These are phyloP conservation scores for Nicotiana paniculata DNA, from an alignment of 257 asterid species.

Conservation along the genomic window DNA sequence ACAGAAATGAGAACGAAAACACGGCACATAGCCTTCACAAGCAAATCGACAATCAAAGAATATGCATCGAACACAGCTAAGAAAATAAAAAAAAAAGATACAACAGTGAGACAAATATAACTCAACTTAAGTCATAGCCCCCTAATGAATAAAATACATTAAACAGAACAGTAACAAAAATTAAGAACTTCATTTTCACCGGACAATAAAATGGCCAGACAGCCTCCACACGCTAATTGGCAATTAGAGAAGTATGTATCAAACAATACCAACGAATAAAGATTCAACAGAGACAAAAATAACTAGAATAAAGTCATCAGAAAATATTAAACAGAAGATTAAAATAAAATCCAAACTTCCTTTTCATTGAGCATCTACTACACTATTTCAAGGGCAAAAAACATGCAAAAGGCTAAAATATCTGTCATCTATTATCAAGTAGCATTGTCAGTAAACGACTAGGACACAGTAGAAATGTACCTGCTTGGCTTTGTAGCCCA, in stretches of 20 bases:
- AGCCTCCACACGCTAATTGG: too few species aligned
- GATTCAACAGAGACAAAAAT: not conserved
- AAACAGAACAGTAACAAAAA: too few species aligned
- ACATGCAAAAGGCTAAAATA: not conserved
- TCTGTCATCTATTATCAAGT: not conserved
- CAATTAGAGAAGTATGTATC: too few species aligned
- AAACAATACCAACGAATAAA: too few species aligned
- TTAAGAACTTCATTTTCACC: too few species aligned
- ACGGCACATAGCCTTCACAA: not conserved
- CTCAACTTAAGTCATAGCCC: too few species aligned
- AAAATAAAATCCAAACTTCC: not conserved
- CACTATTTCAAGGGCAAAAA: not conserved
- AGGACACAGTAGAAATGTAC: not conserved
- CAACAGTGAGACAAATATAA: not conserved
- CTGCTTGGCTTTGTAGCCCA: constrained; percentile 9
- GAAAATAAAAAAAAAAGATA: too few species aligned
- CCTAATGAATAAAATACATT: too few species aligned
- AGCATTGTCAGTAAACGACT: not conserved
- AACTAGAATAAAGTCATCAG: not conserved
- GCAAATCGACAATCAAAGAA: not conserved
- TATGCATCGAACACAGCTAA: not conserved
- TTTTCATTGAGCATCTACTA: not conserved
- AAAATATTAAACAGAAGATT: not conserved
- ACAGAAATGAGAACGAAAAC: not conserved
- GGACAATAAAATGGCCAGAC: too few species aligned